These are phyloP conservation scores for Neodidymelliopsis sp. DNA, from an alignment of 2,329 filamentous ascomycete species.

Conservation along the genomic window DNA sequence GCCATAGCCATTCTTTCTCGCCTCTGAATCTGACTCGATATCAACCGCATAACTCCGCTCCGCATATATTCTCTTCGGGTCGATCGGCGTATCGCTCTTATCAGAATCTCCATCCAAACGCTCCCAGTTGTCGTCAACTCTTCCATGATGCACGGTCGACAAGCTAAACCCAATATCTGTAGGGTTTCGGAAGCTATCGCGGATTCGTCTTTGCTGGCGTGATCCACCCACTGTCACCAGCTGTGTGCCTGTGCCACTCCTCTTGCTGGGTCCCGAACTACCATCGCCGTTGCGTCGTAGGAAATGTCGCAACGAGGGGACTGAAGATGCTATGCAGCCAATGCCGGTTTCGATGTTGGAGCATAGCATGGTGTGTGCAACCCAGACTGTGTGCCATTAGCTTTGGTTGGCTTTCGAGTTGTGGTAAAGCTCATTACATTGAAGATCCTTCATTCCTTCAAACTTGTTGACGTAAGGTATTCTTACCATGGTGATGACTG, in stretches of 20 bases:
- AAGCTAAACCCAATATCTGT: constrained; percentile 25
- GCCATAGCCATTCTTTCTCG: background rate
- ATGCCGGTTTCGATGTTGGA: constrained; percentile 37
- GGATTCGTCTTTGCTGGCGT: constrained; percentile 8
- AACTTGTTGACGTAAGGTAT: constrained; percentile 36
- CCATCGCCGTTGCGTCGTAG: constrained; percentile 19
- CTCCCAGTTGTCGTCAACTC: constrained; percentile 27
- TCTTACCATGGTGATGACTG: constrained; percentile 20
- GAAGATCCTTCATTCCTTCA: constrained; percentile 20
- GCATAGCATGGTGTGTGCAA: constrained; percentile 32
- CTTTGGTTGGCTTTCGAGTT: background rate
- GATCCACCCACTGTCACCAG: constrained; percentile 17
- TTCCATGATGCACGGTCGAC: constrained; percentile 21
- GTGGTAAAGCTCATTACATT: constrained; percentile 20
- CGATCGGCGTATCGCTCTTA: constrained; percentile 20
- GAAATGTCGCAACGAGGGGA: constrained; percentile 29
- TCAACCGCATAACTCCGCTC: constrained; percentile 25
- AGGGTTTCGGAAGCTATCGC: constrained; percentile 18
- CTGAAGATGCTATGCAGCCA: constrained; percentile 29
- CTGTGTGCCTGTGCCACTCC: constrained; percentile 12
- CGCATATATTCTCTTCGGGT: constrained; percentile 21
- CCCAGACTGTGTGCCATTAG: constrained; percentile 23
- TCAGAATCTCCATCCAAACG: constrained; percentile 28
- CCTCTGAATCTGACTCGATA: constrained; percentile 17
- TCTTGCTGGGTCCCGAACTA: constrained; percentile 22